Conservation (phyloP, 345 rosid species). For the Noccaea bulbosa region DNA sequence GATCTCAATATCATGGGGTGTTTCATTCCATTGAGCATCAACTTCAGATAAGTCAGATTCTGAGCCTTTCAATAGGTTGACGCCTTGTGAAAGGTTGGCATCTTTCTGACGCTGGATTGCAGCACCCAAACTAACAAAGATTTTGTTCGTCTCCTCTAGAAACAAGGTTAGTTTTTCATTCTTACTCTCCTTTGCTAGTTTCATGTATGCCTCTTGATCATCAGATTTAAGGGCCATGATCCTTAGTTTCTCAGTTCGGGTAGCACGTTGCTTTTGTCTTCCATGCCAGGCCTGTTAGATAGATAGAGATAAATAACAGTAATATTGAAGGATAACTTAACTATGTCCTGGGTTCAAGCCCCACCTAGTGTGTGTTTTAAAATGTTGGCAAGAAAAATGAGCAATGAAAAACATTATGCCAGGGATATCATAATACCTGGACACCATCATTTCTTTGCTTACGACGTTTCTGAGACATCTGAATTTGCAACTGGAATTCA, state of each 20-base stretch:
- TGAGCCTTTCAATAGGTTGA: constrained; percentile 62
- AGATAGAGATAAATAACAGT: neutral
- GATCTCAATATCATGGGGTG: constrained; percentile 56
- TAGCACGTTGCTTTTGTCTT: constrained; percentile 97
- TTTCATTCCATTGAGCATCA: constrained; percentile 71
- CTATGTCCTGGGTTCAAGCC: neutral
- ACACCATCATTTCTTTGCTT: constrained; percentile 95
- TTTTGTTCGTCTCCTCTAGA: constrained; percentile 94
- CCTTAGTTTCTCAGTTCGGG: constrained; percentile 95
- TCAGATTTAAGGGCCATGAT: constrained; percentile 96
- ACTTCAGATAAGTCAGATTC: constrained; percentile 74
- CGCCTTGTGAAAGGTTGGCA: constrained; percentile 67
- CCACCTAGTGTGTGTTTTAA: neutral
- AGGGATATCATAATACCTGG: constrained; percentile 52
- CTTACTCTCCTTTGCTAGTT: constrained; percentile 96
- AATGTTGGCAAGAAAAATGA: constrained; percentile 1
- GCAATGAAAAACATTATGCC: neutral
- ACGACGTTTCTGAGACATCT: constrained; percentile 80
- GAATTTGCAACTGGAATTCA: constrained; percentile 83
- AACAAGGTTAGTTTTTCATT: constrained; percentile 89
- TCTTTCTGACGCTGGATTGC: constrained; percentile 98
- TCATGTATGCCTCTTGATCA: constrained; percentile 98
- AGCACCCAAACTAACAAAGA: constrained; percentile 93
- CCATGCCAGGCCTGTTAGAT: constrained; percentile 95
- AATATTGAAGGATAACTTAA: neutral